Evolutionary conservation across 257 asterid species (phyloP), one percentile per base, ranked within the genome.

Genomic region (Apocynum venetum): DNA sequence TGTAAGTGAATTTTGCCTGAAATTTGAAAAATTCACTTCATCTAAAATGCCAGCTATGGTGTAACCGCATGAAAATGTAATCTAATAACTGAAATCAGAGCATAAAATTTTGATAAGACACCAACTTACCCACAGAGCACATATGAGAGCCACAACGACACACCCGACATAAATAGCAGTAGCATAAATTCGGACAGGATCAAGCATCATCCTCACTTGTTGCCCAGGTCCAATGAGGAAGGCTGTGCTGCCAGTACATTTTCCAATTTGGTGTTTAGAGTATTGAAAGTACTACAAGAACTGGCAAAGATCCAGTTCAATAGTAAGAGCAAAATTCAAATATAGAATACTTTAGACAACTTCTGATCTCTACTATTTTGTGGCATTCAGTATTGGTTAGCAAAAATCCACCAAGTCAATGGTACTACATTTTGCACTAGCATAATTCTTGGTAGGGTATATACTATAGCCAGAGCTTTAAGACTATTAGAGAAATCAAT

Each of bases 201-300:
- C 99, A 81, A 93, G 51, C 99, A 93, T 93, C 99, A 95, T 89
- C 77, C 94, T 86, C 69, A 90, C 66, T 86, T 93, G 98, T 20
- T 87, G 93, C 81, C 63, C 65, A 68, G 94, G 89, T 82, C 99
- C 98, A 78, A 88, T 84, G 79, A 95, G 94, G 87, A 95, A 87
- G 76, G 96, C 89, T 83, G 99, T 93, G 94, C 98, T 95, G 99
- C 89, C 94, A 80, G 82, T 77, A 83, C 74, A 86, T 64, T 85
- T 79, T 80, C 63, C 72, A 78, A 74, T 80, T 88, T 81, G 86
- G 84, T 81, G 83, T 82, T 88, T 81, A 88, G 86, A 83, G 83
- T 80, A 81, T 51, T 80, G 79, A 52, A 77, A 80, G 59, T n/a
- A 84, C 41, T 66, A 80, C 66, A 63, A 25, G 74, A 75, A 74